A percentile compares a stretch with the other conserved stretches of the same genome.
Conservation (phyloP, 108 stramenopile species). For the Epithemia pelagica region DNA sequence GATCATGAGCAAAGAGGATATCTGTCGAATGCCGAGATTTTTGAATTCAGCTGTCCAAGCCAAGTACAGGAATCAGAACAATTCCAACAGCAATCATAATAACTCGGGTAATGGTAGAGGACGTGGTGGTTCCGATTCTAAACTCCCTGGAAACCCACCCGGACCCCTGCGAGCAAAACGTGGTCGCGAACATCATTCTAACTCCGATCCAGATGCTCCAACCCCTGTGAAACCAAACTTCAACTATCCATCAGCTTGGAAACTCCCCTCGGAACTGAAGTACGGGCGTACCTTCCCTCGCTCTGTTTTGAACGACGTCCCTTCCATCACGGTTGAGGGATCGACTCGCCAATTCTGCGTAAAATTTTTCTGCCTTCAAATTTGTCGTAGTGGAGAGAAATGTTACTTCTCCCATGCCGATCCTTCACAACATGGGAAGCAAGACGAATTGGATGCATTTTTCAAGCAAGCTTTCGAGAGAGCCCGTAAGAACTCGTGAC, state of each 20-base stretch:
- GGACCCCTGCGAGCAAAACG: not conserved
- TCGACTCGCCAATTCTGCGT: not conserved
- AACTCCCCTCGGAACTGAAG: not conserved
- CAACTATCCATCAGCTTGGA: not conserved
- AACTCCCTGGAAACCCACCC: no score
- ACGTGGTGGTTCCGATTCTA: not conserved
- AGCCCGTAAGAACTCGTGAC: no score
- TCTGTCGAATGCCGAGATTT: not conserved
- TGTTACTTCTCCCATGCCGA: not conserved
- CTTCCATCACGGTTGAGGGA: not conserved
- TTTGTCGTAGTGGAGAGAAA: not conserved
- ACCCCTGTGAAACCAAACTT: not conserved
- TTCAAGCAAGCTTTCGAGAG: no score
- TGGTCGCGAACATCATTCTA: not conserved
- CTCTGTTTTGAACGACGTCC: not conserved
- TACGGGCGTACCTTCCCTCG: not conserved
- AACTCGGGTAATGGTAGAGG: not conserved
- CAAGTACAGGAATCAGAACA: no score
- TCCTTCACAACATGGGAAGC: not conserved
- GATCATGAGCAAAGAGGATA: not conserved
- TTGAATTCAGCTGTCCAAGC: no score
- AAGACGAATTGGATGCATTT: not conserved
- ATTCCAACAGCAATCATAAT: no score
- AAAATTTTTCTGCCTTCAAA: not conserved
- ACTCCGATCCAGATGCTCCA: not conserved